These are phyloP conservation scores for Croton setiger DNA, from an alignment of 441 rosid genomes.

Conservation along the genomic window DNA sequence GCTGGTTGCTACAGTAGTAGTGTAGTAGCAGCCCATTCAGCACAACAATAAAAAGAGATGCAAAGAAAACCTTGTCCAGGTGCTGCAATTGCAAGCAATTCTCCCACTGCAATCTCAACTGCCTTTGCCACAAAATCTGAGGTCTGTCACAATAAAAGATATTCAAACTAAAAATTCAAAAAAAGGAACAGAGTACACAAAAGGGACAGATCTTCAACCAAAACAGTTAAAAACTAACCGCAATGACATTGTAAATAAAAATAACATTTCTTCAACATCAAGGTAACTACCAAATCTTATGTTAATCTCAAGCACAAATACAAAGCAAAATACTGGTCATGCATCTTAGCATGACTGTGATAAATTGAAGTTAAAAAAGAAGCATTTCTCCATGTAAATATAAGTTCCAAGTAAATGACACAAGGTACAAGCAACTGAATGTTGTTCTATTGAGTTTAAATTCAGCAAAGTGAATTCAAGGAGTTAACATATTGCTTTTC, in stretches of 20 bases:
- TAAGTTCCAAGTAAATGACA: not conserved
- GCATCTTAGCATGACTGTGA: not conserved
- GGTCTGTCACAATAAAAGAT: constrained; percentile 36
- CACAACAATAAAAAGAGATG: not conserved
- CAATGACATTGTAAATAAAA: not conserved
- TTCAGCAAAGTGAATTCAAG: constrained; percentile 4
- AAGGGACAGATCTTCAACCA: not conserved
- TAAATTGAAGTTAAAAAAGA: not conserved
- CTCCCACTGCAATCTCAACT: constrained; percentile 61
- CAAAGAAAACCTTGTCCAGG: constrained; percentile 60
- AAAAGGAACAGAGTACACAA: not conserved
- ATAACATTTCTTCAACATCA: not conserved
- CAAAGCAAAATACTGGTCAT: not conserved
- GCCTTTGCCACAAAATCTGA: constrained; percentile 65
- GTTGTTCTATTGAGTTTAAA: not conserved
- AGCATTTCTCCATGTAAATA: not conserved
- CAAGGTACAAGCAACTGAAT: not conserved
- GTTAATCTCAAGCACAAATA: not conserved
- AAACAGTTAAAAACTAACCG: not conserved
- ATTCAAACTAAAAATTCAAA: not conserved
- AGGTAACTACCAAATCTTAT: not conserved
- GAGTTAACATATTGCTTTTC: not conserved
- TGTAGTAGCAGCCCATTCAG: not conserved
- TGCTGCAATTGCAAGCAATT: constrained; percentile 58
- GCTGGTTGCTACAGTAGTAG: not conserved